Base-by-base conservation (phyloP, 805 yeast species). In the Teunomyces funiuensis region DNA sequence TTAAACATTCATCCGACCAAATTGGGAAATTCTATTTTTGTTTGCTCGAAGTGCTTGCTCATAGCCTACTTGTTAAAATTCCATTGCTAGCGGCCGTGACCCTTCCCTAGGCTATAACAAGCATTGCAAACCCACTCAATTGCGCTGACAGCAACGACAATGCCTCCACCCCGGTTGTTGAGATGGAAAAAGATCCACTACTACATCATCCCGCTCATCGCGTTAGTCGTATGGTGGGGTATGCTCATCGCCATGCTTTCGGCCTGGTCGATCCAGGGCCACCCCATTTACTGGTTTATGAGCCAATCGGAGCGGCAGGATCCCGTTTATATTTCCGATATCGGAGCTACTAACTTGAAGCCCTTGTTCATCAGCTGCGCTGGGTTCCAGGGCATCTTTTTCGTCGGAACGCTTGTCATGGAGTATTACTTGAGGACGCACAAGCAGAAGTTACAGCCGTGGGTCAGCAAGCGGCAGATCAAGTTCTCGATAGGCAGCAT, bases 321-420 rank as follows among this genome's bases (percentile, higher is more conserved):
- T 26, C 77, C 82, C 28, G 82, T 88, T 2, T 91, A 85, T 63
- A 79, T 91, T 37, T 85, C 95, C 3, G 87, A 90, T 55, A 77
- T 90, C 38, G 97, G 91, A 3, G 97, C 97, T 7, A 85, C 96
- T 7, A 82, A 81, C 51, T 66, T 88, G 37, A 85, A 89, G 58
- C 95, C 96, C 1, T 63, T 90, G 15, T 91, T 91, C 62, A 88
- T 90, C 28, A 66, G 84, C 13, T 83, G 95, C 52, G 71, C 87
- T 1, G 87, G 83, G 0, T 73, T 81, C 57, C 96, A 88, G 65
- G 95, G 89, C 10, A 65, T 86, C 4, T 80, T 86, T 51, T 86
- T 79, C 49, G 79, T 80, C 27, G 70, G 86, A 27, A 73, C 89
- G 1, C 62, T 85, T 22, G 60, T 77, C 4, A 69, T 80, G 48